Conservation (phyloP, 495 filamentous ascomycete genomes). For the Cercophora scortea region DNA sequence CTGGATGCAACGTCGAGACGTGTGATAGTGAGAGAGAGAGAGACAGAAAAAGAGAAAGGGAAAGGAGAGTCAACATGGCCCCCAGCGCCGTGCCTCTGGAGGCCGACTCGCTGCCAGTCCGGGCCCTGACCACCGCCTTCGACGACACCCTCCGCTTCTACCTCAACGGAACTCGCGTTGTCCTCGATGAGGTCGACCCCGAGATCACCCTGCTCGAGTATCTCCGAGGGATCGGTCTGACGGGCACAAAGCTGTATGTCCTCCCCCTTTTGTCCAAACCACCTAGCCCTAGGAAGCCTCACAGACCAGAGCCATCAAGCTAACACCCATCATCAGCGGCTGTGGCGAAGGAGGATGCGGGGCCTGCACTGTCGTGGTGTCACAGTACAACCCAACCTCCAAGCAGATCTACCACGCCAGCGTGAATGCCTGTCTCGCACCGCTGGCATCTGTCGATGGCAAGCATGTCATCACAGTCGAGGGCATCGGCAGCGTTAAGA, state of each 20-base stretch:
- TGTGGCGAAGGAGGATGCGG: slow-evolving; percentile 96
- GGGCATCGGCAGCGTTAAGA: slow-evolving; percentile 86
- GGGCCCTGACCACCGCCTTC: slow-evolving; percentile 30
- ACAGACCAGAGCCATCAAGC: background rate
- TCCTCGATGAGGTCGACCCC: slow-evolving; percentile 74
- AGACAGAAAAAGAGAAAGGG: background rate
- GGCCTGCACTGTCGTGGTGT: slow-evolving; percentile 93
- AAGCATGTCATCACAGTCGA: slow-evolving; percentile 98
- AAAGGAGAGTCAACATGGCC: slow-evolving; percentile 27
- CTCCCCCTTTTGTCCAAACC: slow-evolving; percentile 6
- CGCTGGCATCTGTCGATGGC: slow-evolving; percentile 84
- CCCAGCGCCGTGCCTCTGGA: slow-evolving; percentile 38
- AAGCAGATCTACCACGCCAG: slow-evolving; percentile 84
- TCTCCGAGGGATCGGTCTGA: slow-evolving; percentile 80
- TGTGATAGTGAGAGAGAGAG: background rate
- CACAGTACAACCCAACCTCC: slow-evolving; percentile 86
- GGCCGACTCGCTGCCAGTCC: slow-evolving; percentile 18
- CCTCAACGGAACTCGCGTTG: slow-evolving; percentile 89
- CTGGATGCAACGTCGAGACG: background rate
- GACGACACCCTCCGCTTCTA: slow-evolving; percentile 68
- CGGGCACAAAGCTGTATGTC: slow-evolving; percentile 54
- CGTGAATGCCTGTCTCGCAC: slow-evolving; percentile 91
- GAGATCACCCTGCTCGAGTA: slow-evolving; percentile 93
- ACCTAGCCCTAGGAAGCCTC: background rate
- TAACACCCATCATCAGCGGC: slow-evolving; percentile 40